Conservation (phyloP, 2,329 filamentous ascomycete genomes). For the Paraconiothyrium brasiliense region DNA sequence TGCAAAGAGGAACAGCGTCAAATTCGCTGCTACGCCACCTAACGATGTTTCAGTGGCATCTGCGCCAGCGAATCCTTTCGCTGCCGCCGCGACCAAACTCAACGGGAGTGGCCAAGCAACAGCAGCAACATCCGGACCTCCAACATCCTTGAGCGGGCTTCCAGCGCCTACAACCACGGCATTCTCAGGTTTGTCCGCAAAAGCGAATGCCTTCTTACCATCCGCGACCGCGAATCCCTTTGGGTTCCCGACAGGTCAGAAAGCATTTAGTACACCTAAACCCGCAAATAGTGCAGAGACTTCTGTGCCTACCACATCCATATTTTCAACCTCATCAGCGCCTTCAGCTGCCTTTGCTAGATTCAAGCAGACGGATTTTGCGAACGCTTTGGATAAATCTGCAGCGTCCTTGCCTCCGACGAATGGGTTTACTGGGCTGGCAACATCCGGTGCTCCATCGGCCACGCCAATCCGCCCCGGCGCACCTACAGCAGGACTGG, state of each 20-base stretch:
- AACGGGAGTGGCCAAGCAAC: not conserved
- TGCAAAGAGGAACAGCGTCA: conserved; percentile 35
- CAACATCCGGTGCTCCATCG: not conserved
- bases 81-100: conserved; percentile 12
- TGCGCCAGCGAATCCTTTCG: conserved; percentile 23
- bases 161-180: not conserved
- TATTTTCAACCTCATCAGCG: not conserved
- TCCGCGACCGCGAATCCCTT: not conserved
- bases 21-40: conserved; percentile 33
- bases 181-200: not conserved
- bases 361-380: not conserved
- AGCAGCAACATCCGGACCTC: not conserved
- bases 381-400: not conserved
- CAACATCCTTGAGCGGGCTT: not conserved
- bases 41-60: not conserved
- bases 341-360: not conserved
- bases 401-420: not conserved
- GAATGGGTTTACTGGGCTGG: not conserved
- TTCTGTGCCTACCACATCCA: not conserved
- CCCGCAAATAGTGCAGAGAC: not conserved
- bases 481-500: not conserved
- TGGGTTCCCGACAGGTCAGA: not conserved
- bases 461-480: not conserved
- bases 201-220: not conserved
- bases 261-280: not conserved